Conservation (phyloP, 768 basidiomycete species). For the Serendipita vermifera region DNA sequence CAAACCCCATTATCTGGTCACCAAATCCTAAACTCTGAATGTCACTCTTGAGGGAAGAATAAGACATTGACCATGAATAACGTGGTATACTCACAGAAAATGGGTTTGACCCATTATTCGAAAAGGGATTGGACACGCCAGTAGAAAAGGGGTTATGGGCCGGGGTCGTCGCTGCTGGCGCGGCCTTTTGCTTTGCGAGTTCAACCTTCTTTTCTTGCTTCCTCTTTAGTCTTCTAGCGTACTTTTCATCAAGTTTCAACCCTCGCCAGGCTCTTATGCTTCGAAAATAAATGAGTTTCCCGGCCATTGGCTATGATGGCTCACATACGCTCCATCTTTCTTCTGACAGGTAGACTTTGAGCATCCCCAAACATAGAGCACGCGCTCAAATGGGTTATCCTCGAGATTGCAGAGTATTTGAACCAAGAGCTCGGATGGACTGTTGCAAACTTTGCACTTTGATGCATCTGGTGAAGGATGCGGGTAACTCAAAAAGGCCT, state of each 20-base stretch:
- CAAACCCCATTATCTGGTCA: conserved; percentile 7
- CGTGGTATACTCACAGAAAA: neutral
- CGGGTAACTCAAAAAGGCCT: conserved; percentile 60
- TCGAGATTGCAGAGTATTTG: conserved; percentile 90
- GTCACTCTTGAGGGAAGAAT: neutral
- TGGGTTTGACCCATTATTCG: conserved; percentile 31
- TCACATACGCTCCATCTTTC: conserved; percentile 60
- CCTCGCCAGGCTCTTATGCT: conserved; percentile 78
- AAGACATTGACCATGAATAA: neutral
- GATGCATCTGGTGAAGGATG: conserved; percentile 52
- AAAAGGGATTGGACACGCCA: conserved; percentile 48
- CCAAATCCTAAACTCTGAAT: neutral
- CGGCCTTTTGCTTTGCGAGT: conserved; percentile 22
- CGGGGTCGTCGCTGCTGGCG: conserved; percentile 24
- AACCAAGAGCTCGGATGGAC: conserved; percentile 67
- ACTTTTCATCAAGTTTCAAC: conserved; percentile 54
- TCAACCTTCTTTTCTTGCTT: conserved; percentile 31
- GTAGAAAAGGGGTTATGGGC: conserved; percentile 24
- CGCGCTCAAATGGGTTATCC: conserved; percentile 71
- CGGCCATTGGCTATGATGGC: neutral
- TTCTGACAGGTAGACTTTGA: conserved; percentile 55
- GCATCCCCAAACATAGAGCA: conserved; percentile 78
- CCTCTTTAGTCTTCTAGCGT: conserved; percentile 57
- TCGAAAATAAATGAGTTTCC: conserved; percentile 7
- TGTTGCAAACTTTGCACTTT: conserved; percentile 55